phyloP scores from a whole-genome alignment of 108 stramenopile species.

The Nitzschia sp. region DNA sequence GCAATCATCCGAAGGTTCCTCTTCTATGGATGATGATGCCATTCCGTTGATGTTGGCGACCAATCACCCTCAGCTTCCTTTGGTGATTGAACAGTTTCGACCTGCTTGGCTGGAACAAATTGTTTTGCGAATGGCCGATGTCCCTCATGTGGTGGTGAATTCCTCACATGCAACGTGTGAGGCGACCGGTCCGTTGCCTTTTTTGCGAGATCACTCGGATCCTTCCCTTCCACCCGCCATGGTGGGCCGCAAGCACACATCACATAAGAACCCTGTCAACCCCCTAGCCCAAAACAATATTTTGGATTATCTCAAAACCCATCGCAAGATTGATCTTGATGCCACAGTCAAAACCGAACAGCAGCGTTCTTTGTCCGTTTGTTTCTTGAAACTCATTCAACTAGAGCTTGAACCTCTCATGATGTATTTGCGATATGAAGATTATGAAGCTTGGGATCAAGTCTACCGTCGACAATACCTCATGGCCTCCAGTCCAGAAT shows the following conservation, averaged over 20 bases:
- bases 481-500: constrained; percentile 25
- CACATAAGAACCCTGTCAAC: constrained; percentile 15
- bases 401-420: constrained; percentile 48
- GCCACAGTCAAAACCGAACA: constrained; percentile 18
- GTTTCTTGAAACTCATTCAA: constrained; percentile 44
- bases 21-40: constrained; percentile 17
- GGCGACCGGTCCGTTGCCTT: constrained; percentile 62
- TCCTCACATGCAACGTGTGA: constrained; percentile 50
- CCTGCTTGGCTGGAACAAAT: constrained; percentile 70
- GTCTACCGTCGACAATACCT: constrained; percentile 58
- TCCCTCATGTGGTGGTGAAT: constrained; percentile 60
- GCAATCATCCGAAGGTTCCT: not conserved
- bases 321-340: constrained; percentile 31
- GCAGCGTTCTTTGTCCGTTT: constrained; percentile 23
- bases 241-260: constrained; percentile 60
- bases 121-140: constrained; percentile 53
- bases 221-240: constrained; percentile 28
- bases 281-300: constrained; percentile 47
- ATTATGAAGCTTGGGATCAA: constrained; percentile 66
- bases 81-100: constrained; percentile 59
- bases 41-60: constrained; percentile 28
- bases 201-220: constrained; percentile 39
- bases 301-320: constrained; percentile 51
- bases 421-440: constrained; percentile 56
- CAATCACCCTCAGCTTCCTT: constrained; percentile 22